Evolutionary conservation across 2,329 filamentous ascomycete species (phyloP).

Genomic region (Exophiala xenobiotica): DNA sequence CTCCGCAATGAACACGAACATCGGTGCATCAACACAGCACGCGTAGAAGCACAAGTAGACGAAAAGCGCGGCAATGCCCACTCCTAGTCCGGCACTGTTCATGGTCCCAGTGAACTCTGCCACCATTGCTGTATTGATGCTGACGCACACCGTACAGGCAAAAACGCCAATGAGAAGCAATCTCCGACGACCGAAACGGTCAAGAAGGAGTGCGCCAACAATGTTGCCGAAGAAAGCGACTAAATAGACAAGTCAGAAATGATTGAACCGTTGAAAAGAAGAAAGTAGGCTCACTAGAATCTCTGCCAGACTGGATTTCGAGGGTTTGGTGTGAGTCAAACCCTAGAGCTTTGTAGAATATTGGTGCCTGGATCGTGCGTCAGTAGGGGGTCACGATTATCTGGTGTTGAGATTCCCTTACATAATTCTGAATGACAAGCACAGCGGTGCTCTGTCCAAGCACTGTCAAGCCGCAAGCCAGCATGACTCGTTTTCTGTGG

Average conservation of each 20-base stretch:
- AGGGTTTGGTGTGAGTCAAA: no score
- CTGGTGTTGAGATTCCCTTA: no score
- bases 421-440: conserved; percentile 1
- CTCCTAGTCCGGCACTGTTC: conserved; percentile 10
- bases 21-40: not conserved
- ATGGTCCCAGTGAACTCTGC: not conserved
- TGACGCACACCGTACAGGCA: conserved; percentile 3
- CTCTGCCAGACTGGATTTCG: not conserved
- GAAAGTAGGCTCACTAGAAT: not conserved
- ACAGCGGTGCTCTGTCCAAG: conserved; percentile 2
- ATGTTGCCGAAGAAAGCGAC: not conserved
- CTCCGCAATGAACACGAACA: conserved; percentile 6
- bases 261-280: not conserved
- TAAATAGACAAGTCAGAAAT: not conserved
- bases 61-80: conserved; percentile 61
- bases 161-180: conserved; percentile 18
- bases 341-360: no score
- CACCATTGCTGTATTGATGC: conserved; percentile 1
- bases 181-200: conserved; percentile 48
- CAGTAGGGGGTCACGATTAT: no score
- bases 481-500: not conserved
- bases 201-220: conserved; percentile 44
- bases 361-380: no score
- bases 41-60: not conserved
- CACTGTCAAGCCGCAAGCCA: not conserved